These are phyloP conservation scores for Tricholoma terreum DNA, from an alignment of 768 basidiomycete genomes.

Conservation along the genomic window DNA sequence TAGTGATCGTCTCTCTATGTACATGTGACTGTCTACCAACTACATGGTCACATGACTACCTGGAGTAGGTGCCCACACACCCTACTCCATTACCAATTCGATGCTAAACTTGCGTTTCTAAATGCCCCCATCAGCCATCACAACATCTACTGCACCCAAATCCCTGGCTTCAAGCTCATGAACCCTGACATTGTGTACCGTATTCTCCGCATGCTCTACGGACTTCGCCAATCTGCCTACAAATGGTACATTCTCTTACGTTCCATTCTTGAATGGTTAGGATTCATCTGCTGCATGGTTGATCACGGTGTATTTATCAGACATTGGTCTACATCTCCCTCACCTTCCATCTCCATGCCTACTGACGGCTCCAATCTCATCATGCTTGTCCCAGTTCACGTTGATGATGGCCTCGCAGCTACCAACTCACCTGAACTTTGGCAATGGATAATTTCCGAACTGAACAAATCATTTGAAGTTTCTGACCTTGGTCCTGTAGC, in stretches of 20 bases:
- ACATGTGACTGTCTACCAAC: too few species aligned
- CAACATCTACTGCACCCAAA: slow-evolving; percentile 16
- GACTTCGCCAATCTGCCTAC: slow-evolving; percentile 29
- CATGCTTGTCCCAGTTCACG: too few species aligned
- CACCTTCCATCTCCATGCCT: too few species aligned
- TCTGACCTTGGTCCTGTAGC: neutral
- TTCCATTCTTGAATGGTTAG: slow-evolving; percentile 7
- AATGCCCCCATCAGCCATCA: slow-evolving; percentile 19
- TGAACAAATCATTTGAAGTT: slow-evolving; percentile 9
- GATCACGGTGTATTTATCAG: slow-evolving; percentile 26
- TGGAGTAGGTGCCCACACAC: too few species aligned
- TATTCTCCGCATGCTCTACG: slow-evolving; percentile 28
- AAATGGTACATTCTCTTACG: slow-evolving; percentile 22
- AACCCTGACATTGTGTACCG: slow-evolving; percentile 10
- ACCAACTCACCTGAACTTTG: slow-evolving; percentile 17
- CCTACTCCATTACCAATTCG: too few species aligned
- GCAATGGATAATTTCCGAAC: slow-evolving; percentile 14
- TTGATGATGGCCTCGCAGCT: too few species aligned
- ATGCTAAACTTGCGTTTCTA: too few species aligned
- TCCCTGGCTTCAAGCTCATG: slow-evolving; percentile 16
- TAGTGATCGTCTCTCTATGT: too few species aligned
- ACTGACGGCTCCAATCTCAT: slow-evolving; percentile 11
- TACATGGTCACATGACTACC: too few species aligned
- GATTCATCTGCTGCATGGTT: slow-evolving; percentile 18
- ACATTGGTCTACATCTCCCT: slow-evolving; percentile 7